These are phyloP conservation scores for Zasmidium cellare DNA, from an alignment of 2,329 filamentous ascomycete genomes.

Conservation along the genomic window DNA sequence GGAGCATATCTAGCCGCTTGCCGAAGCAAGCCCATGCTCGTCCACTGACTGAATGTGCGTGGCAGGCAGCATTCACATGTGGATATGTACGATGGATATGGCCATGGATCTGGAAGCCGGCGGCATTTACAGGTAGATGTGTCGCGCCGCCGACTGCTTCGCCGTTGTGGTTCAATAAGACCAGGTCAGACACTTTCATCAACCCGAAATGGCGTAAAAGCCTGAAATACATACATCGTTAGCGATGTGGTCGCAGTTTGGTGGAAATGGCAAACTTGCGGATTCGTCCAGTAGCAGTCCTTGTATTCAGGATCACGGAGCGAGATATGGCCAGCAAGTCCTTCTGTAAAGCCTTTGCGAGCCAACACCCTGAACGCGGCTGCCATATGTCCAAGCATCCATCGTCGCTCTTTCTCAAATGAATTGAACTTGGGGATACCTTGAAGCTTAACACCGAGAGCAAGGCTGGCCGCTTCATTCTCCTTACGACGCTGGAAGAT, in stretches of 20 bases:
- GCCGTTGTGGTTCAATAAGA: conserved; percentile 62
- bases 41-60: conserved; percentile 64
- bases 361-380: conserved; percentile 67
- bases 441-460: conserved; percentile 44
- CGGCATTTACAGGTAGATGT: conserved; percentile 60
- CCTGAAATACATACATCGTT: conserved; percentile 48
- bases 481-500: too few species aligned
- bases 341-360: conserved; percentile 65
- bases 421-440: conserved; percentile 58
- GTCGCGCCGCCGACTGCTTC: conserved; percentile 54
- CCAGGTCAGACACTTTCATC: conserved; percentile 64
- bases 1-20: conserved; percentile 66
- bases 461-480: too few species aligned
- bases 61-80: conserved; percentile 68
- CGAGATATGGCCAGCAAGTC: conserved; percentile 66
- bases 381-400: conserved; percentile 63
- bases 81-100: conserved; percentile 66
- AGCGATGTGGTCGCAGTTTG: too few species aligned
- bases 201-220: conserved; percentile 66
- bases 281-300: conserved; percentile 68
- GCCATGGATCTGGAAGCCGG: conserved; percentile 68
- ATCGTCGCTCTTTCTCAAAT: conserved; percentile 60
- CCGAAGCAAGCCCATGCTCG: conserved; percentile 68
- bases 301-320: conserved; percentile 64
- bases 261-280: too few species aligned